Percentiles rank a stretch among this genome's conserved stretches.
Conservation (phyloP, 1,139 yeast genomes). For the Scheffersomyces segobiensis region DNA sequence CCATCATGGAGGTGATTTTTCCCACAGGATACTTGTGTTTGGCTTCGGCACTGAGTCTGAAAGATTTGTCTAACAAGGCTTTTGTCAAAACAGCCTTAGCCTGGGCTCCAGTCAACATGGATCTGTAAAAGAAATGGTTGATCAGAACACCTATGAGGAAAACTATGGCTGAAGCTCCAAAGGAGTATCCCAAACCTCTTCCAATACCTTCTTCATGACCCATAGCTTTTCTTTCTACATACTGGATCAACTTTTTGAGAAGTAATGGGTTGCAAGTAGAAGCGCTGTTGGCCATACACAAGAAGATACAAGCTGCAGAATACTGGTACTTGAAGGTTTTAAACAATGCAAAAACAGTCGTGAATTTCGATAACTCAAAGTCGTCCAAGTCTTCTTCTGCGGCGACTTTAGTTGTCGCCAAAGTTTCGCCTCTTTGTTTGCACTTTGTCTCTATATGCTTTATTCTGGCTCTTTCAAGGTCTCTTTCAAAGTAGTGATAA, state of each 20-base stretch:
- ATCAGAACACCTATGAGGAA: constrained; percentile 44
- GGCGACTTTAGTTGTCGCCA: constrained; percentile 16
- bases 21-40: constrained; percentile 31
- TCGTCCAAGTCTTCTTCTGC: constrained; percentile 26
- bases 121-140: constrained; percentile 63
- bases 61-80: constrained; percentile 33
- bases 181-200: constrained; percentile 33
- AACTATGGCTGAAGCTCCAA: constrained; percentile 24
- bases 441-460: constrained; percentile 23
- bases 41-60: constrained; percentile 26
- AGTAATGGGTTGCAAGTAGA: constrained; percentile 30
- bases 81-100: constrained; percentile 37
- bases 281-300: constrained; percentile 18
- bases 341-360: constrained; percentile 22
- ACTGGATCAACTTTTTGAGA: constrained; percentile 41
- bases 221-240: constrained; percentile 34
- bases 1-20: constrained; percentile 53
- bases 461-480: constrained; percentile 18
- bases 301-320: constrained; percentile 19
- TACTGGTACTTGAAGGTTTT: constrained; percentile 31
- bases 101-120: constrained; percentile 48
- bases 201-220: constrained; percentile 24
- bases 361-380: constrained; percentile 13
- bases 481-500: constrained; percentile 20
- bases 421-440: constrained; percentile 24